Evolutionary conservation across 2,329 filamentous ascomycete genomes (phyloP).

Genomic region (Colletotrichum acutatum): DNA sequence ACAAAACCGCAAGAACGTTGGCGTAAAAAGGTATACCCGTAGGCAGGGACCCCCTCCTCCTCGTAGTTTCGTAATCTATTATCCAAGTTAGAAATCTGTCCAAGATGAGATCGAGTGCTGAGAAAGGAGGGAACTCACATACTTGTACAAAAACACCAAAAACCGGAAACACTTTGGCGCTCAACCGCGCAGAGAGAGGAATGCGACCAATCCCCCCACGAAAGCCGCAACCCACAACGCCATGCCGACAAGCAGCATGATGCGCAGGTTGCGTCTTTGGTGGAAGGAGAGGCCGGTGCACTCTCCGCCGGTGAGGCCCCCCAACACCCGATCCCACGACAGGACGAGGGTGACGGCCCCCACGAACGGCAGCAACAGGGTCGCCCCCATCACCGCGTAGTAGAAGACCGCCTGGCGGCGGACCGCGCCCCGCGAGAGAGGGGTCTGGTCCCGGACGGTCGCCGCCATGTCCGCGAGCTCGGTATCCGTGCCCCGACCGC

Average conservation of each 20-base stretch:
- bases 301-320: conserved; percentile 23
- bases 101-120: too few relatives aligned
- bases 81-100: background rate
- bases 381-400: conserved; percentile 2
- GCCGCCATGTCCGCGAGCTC: conserved; percentile 31
- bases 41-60: conserved; percentile 25
- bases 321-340: conserved; percentile 3
- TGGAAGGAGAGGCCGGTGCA: conserved; percentile 29
- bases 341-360: conserved; percentile 7
- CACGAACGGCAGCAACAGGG: conserved; percentile 17
- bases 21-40: conserved; percentile 11
- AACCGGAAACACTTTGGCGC: background rate
- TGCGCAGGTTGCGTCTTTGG: conserved; percentile 27
- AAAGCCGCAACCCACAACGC: conserved; percentile 19
- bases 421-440: conserved; percentile 13
- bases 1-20: background rate
- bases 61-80: background rate
- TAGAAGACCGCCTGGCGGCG: conserved; percentile 20
- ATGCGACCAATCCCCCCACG: conserved; percentile 2
- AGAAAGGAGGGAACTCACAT: background rate
- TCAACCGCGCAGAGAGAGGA: conserved; percentile 10
- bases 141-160: conserved; percentile 4
- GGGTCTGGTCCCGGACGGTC: background rate
- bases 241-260: conserved; percentile 21
- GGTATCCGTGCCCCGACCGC: conserved; percentile 28